A percentile compares a stretch with the other conserved stretches of the same genome.
These are phyloP conservation scores for Noccaea bulbosa DNA, from an alignment of 345 rosid species.

Conservation along the genomic window DNA sequence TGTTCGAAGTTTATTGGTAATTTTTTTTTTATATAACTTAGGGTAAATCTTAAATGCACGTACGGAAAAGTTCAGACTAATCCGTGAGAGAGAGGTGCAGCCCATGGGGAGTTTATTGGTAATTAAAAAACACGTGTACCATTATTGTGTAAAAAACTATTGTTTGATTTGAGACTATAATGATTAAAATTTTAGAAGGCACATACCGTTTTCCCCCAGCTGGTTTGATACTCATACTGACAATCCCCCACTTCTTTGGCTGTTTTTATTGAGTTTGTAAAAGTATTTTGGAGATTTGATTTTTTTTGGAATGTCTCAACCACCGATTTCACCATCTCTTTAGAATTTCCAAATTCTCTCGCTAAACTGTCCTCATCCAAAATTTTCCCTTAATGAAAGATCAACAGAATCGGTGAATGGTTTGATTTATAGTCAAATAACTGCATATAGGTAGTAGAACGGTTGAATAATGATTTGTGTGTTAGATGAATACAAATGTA, in stretches of 20 bases:
- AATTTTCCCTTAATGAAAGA: slow-evolving; percentile 29
- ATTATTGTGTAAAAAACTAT: too few species aligned
- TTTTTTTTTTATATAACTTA: too few species aligned
- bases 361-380: slow-evolving; percentile 25
- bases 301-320: slow-evolving; percentile 52
- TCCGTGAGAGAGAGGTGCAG: too few species aligned
- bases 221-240: slow-evolving; percentile 51
- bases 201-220: slow-evolving; percentile 65
- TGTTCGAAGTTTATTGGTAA: too few species aligned
- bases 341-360: slow-evolving; percentile 54
- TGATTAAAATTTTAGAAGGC: not conserved
- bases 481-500: too few species aligned
- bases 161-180: not conserved
- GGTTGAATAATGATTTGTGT: too few species aligned
- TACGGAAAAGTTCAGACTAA: too few species aligned
- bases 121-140: too few species aligned
- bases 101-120: too few species aligned
- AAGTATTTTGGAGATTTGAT: not conserved
- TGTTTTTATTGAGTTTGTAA: slow-evolving; percentile 40
- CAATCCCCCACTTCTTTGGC: slow-evolving; percentile 55
- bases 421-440: not conserved
- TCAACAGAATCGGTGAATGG: not conserved
- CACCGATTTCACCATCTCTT: slow-evolving; percentile 49
- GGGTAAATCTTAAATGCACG: too few species aligned
- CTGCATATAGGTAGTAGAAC: too few species aligned